A percentile compares a stretch with the other conserved stretches of the same genome.
These are phyloP conservation scores for Clonostachys sp. DNA, from an alignment of 2,329 filamentous ascomycete species.

Conservation along the genomic window DNA sequence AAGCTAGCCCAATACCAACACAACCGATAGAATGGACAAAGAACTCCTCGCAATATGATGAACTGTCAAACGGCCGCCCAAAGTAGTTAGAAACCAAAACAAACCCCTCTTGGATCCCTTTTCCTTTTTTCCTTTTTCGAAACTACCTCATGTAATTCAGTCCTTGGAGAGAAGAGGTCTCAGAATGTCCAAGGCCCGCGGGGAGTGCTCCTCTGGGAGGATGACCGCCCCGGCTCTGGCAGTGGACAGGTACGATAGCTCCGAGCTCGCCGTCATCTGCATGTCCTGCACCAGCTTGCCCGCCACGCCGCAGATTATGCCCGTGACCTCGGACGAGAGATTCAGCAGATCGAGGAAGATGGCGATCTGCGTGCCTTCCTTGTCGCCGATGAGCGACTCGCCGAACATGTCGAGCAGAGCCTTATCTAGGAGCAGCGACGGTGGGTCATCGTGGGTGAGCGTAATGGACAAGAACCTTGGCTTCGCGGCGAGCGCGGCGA, in stretches of 20 bases:
- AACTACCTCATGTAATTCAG: neutral
- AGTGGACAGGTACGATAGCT: constrained; percentile 88
- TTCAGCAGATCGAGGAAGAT: constrained; percentile 83
- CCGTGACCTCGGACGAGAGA: constrained; percentile 82
- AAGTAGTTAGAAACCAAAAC: too few species aligned
- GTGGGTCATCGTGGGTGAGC: constrained; percentile 67
- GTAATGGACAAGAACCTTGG: constrained; percentile 73
- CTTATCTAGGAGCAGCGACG: constrained; percentile 69
- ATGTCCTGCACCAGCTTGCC: constrained; percentile 75
- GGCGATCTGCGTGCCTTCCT: constrained; percentile 69
- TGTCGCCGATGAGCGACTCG: constrained; percentile 72
- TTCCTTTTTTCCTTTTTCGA: neutral
- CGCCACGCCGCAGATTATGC: constrained; percentile 92
- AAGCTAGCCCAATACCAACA: too few species aligned
- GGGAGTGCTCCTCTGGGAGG: constrained; percentile 68
- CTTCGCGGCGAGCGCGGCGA: constrained; percentile 54
- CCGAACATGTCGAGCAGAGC: constrained; percentile 61
- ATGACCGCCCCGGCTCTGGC: constrained; percentile 87
- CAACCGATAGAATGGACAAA: too few species aligned
- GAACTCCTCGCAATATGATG: too few species aligned
- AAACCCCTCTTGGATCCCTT: neutral
- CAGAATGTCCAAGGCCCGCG: constrained; percentile 70
- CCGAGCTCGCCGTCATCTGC: constrained; percentile 50
- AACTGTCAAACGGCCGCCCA: too few species aligned
- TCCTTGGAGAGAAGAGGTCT: constrained; percentile 39